Evolutionary conservation across 2,329 filamentous ascomycete species (phyloP), one percentile per base, ranked within the genome.

Genomic region (Pseudohalonectria lignicola): DNA sequence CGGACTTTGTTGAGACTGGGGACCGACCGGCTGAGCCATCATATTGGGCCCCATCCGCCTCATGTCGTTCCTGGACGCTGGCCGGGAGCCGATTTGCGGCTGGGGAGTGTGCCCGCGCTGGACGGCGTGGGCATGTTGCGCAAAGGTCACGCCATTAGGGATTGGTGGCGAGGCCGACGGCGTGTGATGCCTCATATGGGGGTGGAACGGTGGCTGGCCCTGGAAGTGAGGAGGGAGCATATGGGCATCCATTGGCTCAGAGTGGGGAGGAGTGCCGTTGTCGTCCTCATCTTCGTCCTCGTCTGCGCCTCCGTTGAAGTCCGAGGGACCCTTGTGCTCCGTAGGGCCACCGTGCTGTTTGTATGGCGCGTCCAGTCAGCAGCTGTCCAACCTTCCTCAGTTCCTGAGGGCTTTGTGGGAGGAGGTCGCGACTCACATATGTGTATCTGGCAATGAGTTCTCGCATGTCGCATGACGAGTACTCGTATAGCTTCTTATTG

Each of bases 401-500:
- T n/a, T n/a, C n/a, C n/a, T n/a, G n/a, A n/a, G n/a, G n/a, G n/a
- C n/a, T n/a, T n/a, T n/a, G n/a, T n/a, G n/a, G n/a, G n/a, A n/a
- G n/a, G 28, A 34, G 20, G 3, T 25, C 10, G 10, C 19, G 37
- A 76, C 86, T 53, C 68, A 95, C 90, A 62, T 88, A 94, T 76
- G 87, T 81, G 56, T 94, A 93, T 57, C 86, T 76, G 37, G 76
- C 75, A 48, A 98, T 78, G 36, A 93, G 84, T 47, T 95, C 86
- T 57, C 82, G 82, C 74, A 98, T 94, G 59, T 95, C 86, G 50
- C 78, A 71, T 15, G 90, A 96, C 11, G 88, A 96, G 60, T 94
- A 98, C 61, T 98, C 87, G 62, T 96, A 95, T 19, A 98, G 74
- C 66, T 96, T 96, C 73, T 96, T 98, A 63, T 98, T 98, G 64